A percentile compares a stretch with the other conserved stretches of the same genome.
Conservation (phyloP, 2,329 filamentous ascomycete species). For the Ceratocystis eucalypticola region DNA sequence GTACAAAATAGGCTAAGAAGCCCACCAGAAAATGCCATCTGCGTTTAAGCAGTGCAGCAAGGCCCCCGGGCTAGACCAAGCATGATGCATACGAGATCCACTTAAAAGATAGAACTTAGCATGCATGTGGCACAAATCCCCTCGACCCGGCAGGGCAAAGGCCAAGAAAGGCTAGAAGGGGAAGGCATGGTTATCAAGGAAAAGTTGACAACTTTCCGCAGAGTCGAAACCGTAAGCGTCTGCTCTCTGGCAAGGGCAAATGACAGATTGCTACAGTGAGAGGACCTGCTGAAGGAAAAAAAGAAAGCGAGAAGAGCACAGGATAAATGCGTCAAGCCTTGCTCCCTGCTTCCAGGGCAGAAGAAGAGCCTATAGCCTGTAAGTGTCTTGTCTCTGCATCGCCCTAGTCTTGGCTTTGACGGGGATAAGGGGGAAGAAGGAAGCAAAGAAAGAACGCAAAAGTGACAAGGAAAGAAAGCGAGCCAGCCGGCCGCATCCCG, state of each 20-base stretch:
- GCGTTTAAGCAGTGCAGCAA: conserved; percentile 2
- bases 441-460: neutral
- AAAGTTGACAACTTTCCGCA: neutral
- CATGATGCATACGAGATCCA: neutral
- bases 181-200: neutral
- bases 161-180: neutral
- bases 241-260: no score
- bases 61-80: neutral
- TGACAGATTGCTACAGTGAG: no score
- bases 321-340: no score
- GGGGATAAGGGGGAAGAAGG: neutral
- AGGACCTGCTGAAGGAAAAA: no score
- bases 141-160: neutral
- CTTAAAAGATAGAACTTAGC: neutral
- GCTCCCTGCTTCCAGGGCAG: no score
- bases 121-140: neutral
- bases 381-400: neutral
- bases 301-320: no score
- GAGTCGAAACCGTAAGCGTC: no score
- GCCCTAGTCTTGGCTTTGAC: neutral
- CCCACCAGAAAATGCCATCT: neutral
- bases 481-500: neutral
- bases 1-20: neutral
- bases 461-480: neutral
- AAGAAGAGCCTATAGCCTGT: no score